Percentiles rank a stretch among this genome's conserved stretches.
These are phyloP conservation scores for Phytophthora europaea DNA, from an alignment of 352 stramenopile genomes.

Conservation along the genomic window DNA sequence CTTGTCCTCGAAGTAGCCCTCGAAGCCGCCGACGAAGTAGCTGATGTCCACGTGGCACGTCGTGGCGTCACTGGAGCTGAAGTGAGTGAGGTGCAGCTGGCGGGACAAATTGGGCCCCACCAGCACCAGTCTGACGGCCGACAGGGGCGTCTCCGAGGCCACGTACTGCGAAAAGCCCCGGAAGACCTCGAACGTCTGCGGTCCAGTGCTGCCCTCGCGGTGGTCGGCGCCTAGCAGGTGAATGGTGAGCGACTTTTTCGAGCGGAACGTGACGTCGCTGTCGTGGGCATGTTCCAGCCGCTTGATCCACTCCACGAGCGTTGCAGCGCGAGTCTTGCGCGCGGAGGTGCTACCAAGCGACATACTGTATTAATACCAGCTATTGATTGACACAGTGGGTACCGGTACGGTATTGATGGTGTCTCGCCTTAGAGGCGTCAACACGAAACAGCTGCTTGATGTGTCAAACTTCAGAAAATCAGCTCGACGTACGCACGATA, in stretches of 20 bases:
- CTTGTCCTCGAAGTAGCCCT: slow-evolving; percentile 62
- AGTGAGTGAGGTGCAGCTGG: slow-evolving; percentile 52
- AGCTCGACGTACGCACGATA: slow-evolving; percentile 18
- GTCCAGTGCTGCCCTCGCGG: slow-evolving; percentile 70
- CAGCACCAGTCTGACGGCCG: slow-evolving; percentile 66
- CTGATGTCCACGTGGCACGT: slow-evolving; percentile 54
- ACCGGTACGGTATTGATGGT: not conserved
- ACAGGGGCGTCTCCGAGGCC: slow-evolving; percentile 42
- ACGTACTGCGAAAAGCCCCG: slow-evolving; percentile 53
- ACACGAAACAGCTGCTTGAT: not conserved
- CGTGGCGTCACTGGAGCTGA: slow-evolving; percentile 7
- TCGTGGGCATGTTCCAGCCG: slow-evolving; percentile 35
- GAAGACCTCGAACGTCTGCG: slow-evolving; percentile 74
- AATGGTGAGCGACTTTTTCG: slow-evolving; percentile 48
- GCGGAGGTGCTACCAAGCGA: slow-evolving; percentile 16
- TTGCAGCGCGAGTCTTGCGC: slow-evolving; percentile 41
- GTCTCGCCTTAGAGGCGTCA: not conserved
- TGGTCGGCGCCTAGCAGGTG: slow-evolving; percentile 84
- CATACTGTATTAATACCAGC: not conserved
- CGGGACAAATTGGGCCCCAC: slow-evolving; percentile 80
- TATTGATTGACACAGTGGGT: not conserved
- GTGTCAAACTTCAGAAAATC: slow-evolving; percentile 23
- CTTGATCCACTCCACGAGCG: slow-evolving; percentile 42
- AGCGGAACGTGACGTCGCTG: slow-evolving; percentile 3
- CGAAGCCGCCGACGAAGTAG: slow-evolving; percentile 83